Base-by-base conservation (phyloP, 257 asterid species). In the Lycium barbarum region DNA sequence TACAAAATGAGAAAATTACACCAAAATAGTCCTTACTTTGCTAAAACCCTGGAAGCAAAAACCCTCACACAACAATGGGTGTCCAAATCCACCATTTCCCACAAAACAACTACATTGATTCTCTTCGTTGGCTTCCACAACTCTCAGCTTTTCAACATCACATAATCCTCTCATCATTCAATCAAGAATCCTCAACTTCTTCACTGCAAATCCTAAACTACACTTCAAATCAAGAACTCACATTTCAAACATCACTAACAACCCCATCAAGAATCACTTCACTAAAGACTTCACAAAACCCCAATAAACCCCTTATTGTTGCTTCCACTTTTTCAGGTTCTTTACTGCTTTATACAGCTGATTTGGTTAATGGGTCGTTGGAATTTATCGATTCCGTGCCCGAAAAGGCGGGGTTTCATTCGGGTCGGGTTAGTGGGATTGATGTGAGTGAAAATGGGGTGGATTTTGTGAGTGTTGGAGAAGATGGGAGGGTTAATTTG, bases 41-140 rank as follows among this genome's bases (percentile, higher is more conserved):
- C 20, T 36, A 79, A 68, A 67, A 83, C 70, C 70, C 58, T 83
- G 47, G 2, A 43, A 49, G 43, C 81, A 13, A 26, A 76, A 76
- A 76, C 9, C 82, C 82, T 15, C 1, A 0, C n/a, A 14, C 62
- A 51, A 22, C 84, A 71, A 89, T 89, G 90, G 91, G 89, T 72
- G 87, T 67, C 63, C 89, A 92, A 85, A 70, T 94, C 86, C 93
- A 92, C 87, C 88, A 91, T 40, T 84, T 90, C 70, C 98, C 98
- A 8, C 97, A 89, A 20, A 20, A 88, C 83, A 45, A 90, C 10
- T 96, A 93, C 94, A 85, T 93, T 84, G 98, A 94, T 89, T 92
- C 93, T 80, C 89, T 94, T 87, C 97, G 96, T 4, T 96, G 94
- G 94, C 96, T 96, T 22, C 99, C 98, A 14, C 94, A 91, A 40